These are phyloP conservation scores for Diaporthe vaccinii DNA, from an alignment of 2,329 filamentous ascomycete genomes.

Conservation along the genomic window DNA sequence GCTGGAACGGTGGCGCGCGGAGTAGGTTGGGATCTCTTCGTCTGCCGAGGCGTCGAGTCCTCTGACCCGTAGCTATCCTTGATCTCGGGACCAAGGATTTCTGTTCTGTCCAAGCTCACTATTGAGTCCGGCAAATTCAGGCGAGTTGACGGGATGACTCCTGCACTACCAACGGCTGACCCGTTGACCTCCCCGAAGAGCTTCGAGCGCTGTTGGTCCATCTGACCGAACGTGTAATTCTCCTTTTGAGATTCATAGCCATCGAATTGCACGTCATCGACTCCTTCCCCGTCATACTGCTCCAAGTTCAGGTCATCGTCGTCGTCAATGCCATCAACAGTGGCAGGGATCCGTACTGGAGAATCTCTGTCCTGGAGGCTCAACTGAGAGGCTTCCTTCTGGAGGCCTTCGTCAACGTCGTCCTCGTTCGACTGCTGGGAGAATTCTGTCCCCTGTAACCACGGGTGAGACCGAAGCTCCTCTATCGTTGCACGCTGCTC, in stretches of 20 bases:
- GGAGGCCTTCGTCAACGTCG: conserved; percentile 71
- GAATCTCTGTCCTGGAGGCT: conserved; percentile 66
- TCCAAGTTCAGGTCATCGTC: conserved; percentile 43
- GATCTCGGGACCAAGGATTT: conserved; percentile 58
- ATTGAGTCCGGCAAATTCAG: conserved; percentile 61
- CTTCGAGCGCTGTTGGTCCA: conserved; percentile 52
- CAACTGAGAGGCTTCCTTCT: conserved; percentile 72
- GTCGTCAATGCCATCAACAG: conserved; percentile 48
- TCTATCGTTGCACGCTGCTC: conserved; percentile 80
- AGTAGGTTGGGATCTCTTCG: conserved; percentile 41
- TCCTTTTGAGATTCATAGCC: conserved; percentile 83
- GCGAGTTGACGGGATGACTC: conserved; percentile 61
- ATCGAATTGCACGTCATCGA: conserved; percentile 56
- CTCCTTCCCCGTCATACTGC: conserved; percentile 47
- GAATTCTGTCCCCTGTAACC: conserved; percentile 68
- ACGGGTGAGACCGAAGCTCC: conserved; percentile 79
- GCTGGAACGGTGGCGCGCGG: conserved; percentile 43
- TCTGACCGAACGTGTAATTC: conserved; percentile 76
- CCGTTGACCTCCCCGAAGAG: conserved; percentile 69
- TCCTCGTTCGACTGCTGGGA: conserved; percentile 70
- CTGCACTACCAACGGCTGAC: conserved; percentile 68
- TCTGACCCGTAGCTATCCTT: conserved; percentile 64
- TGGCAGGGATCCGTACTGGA: conserved; percentile 41
- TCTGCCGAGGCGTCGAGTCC: conserved; percentile 47
- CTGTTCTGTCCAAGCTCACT: conserved; percentile 50